Evolutionary conservation across 2,329 filamentous ascomycete species (phyloP).

Genomic region (Beauveria medogensis): DNA sequence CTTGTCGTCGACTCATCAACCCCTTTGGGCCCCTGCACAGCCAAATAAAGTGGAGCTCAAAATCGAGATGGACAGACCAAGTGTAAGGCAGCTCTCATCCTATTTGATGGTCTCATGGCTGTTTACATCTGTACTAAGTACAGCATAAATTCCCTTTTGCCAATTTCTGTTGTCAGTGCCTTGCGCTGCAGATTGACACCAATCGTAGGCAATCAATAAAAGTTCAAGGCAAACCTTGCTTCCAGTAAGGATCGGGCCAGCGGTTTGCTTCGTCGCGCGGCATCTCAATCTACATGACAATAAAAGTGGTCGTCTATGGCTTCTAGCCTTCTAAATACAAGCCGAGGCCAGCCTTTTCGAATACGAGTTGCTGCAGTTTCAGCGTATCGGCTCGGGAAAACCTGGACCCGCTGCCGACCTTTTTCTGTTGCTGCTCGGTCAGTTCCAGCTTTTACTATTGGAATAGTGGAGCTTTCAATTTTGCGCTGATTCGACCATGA

Average conservation of each 20-base stretch:
- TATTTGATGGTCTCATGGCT: background rate
- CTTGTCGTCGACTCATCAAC: background rate
- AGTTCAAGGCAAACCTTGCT: background rate
- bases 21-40: background rate
- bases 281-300: background rate
- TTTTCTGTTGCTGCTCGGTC: background rate
- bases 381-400: background rate
- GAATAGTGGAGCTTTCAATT: background rate
- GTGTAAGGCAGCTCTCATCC: background rate
- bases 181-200: background rate
- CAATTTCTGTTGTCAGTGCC: background rate
- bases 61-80: background rate
- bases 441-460: background rate
- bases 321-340: no score
- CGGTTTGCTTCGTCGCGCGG: background rate
- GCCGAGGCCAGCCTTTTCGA: background rate
- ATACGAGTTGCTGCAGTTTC: background rate
- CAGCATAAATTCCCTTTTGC: no score
- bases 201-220: no score
- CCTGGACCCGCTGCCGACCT: background rate
- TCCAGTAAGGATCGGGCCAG: background rate
- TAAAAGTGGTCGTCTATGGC: no score
- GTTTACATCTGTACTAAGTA: no score
- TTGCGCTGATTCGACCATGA: background rate
- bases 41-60: background rate